Base-by-base conservation (phyloP, 2,329 filamentous ascomycete genomes). In the Beauveria asiatica region DNA sequence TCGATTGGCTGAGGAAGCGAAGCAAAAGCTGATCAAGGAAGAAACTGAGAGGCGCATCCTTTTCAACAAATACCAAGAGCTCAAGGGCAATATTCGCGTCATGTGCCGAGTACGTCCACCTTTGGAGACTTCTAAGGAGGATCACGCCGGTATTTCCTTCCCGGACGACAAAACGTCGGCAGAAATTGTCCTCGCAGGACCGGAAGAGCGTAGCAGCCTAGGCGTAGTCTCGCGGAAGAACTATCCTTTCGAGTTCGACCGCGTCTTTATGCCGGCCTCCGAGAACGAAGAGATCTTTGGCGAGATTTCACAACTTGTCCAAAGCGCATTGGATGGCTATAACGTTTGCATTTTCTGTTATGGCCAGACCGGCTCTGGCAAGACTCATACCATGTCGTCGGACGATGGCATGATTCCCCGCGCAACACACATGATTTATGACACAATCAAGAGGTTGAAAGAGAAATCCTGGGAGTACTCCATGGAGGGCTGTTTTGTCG, bases 291-390 rank as follows among this genome's bases (percentile, higher is more conserved):
- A 96, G 65, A 87, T 99, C 1, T 99, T 99, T 70, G 90, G 90
- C 59, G 94, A 99, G 71, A 97, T 97, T 70, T 95, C 91, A 60
- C 94, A 99, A 71, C 83, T 99, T 39, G 92, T 99, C 1, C 94
- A 99, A 74, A 96, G 90, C 66, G 94, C 95, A 0, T 80, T 99
- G 44, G 94, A 99, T 69, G 94, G 94, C 1, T 99, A 96, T 78
- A 99, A 97, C 67, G 94, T 99, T 56, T 97, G 93, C 74, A 97
- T 99, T 64, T 96, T 99, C 76, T 97, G 92, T 70, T 99, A 99
- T 70, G 94, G 94, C 48, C 94, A 99, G 73, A 99, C 78, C 0
- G 76, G 77, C 8, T 79, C 78, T 1, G 78, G 78, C 13, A 99
- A 99, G 79, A 99, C 94, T 0, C 90, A 88, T 70, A 97, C 94